These are phyloP conservation scores for Tulasnella calospora DNA, from an alignment of 768 basidiomycete genomes.

Conservation along the genomic window DNA sequence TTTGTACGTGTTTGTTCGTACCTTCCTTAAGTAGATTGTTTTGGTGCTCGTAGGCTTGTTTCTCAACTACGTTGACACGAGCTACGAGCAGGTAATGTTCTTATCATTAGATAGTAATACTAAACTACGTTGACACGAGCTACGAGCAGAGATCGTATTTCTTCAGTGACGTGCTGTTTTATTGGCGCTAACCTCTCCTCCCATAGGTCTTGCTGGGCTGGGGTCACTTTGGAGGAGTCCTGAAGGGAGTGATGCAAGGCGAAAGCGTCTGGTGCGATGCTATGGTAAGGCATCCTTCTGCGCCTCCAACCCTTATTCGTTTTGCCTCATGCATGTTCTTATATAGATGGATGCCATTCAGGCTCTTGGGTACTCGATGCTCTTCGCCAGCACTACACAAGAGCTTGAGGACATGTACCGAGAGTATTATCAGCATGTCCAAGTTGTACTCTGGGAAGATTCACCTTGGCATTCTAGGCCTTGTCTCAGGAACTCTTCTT, in stretches of 20 bases:
- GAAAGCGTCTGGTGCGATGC: conserved; percentile 6
- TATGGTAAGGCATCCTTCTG: not conserved
- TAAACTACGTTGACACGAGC: too few relatives aligned
- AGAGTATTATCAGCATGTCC: conserved; percentile 14
- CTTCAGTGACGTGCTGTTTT: too few relatives aligned
- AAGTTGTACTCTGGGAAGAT: conserved; percentile 8
- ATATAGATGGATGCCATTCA: conserved; percentile 11
- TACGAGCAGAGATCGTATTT: too few relatives aligned
- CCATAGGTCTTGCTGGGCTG: not conserved
- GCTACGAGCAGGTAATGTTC: too few relatives aligned
- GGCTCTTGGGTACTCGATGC: conserved; percentile 13
- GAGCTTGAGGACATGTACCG: conserved; percentile 13
- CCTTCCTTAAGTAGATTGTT: too few relatives aligned
- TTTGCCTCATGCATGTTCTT: not conserved
- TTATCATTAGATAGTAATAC: too few relatives aligned
- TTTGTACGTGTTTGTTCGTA: too few relatives aligned
- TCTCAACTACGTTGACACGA: too few relatives aligned
- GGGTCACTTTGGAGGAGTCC: not conserved
- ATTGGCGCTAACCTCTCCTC: not conserved
- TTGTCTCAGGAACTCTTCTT: not conserved
- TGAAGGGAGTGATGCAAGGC: conserved; percentile 6
- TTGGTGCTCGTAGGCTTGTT: too few relatives aligned
- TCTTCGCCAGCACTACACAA: not conserved
- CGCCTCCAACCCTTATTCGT: not conserved
- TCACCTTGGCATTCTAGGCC: conserved; percentile 1